Evolutionary conservation across 2,329 filamentous ascomycete species (phyloP).

Genomic region (Pseudogymnoascus sp.): DNA sequence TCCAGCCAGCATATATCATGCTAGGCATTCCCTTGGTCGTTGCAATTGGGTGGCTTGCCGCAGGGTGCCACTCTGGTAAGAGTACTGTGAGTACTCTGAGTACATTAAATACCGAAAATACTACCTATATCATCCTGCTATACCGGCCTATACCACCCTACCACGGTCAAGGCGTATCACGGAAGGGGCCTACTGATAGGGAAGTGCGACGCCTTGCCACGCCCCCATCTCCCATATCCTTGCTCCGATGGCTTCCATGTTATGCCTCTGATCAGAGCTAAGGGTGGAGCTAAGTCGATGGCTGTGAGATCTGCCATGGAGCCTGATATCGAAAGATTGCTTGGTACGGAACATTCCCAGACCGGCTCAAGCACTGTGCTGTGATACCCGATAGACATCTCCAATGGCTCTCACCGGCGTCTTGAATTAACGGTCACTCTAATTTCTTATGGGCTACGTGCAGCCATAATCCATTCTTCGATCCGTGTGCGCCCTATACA

Average conservation of each 20-base stretch:
- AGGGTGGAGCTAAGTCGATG: neutral
- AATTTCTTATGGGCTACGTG: slow-evolving; percentile 3
- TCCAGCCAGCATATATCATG: slow-evolving; percentile 7
- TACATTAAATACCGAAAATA: neutral
- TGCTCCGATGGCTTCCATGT: slow-evolving; percentile 6
- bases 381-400: neutral
- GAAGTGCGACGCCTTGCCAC: slow-evolving; percentile 5
- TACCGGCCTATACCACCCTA: neutral
- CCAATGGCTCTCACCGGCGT: neutral
- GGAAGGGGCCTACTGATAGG: neutral
- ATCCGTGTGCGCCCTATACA: neutral
- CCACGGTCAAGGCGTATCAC: neutral
- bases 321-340: neutral
- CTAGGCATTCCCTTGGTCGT: slow-evolving; percentile 8
- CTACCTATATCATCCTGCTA: neutral
- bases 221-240: neutral
- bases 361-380: neutral
- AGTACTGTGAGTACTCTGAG: neutral
- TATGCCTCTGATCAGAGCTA: neutral
- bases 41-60: slow-evolving; percentile 8
- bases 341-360: neutral
- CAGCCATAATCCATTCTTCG: slow-evolving; percentile 5
- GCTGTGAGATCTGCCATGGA: slow-evolving; percentile 1
- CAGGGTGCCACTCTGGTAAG: slow-evolving; percentile 7
- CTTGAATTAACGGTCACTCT: neutral